phyloP scores from a whole-genome alignment of 139 green algal species.

The Haematococcus lacustris region DNA sequence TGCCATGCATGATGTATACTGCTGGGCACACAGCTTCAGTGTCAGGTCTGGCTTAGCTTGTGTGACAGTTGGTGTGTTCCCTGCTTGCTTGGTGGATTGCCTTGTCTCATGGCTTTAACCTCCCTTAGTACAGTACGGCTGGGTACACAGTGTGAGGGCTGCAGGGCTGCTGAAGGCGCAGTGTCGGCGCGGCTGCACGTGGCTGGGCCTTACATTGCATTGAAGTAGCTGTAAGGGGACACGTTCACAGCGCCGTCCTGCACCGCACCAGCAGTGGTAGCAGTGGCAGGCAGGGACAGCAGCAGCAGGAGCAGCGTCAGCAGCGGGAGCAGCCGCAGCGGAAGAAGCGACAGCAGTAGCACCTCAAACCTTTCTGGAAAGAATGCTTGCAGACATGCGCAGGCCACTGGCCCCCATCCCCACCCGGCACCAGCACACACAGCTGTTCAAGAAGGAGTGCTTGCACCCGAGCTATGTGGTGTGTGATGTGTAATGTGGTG shows the following conservation, averaged over 20 bases:
- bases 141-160: too few species aligned
- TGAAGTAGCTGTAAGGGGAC: slow-evolving; percentile 13
- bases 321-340: not conserved
- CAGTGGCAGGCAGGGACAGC: not conserved
- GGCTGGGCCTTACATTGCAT: too few species aligned
- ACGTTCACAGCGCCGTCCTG: slow-evolving; percentile 3
- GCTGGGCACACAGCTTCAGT: too few species aligned
- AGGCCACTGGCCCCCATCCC: not conserved
- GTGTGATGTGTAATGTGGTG: not conserved
- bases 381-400: not conserved
- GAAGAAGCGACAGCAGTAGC: not conserved
- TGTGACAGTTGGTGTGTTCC: too few species aligned
- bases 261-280: not conserved
- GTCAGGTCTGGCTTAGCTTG: too few species aligned
- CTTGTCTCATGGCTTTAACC: too few species aligned
- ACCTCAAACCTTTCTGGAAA: slow-evolving; percentile 4
- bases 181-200: too few species aligned
- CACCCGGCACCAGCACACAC: not conserved
- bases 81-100: too few species aligned
- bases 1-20: too few species aligned
- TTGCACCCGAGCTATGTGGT: not conserved
- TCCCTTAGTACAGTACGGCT: too few species aligned
- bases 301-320: not conserved
- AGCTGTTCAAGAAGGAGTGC: not conserved
- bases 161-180: too few species aligned